Conservation (phyloP, 1,284 basidiomycete species). For the Trametes sp. region DNA sequence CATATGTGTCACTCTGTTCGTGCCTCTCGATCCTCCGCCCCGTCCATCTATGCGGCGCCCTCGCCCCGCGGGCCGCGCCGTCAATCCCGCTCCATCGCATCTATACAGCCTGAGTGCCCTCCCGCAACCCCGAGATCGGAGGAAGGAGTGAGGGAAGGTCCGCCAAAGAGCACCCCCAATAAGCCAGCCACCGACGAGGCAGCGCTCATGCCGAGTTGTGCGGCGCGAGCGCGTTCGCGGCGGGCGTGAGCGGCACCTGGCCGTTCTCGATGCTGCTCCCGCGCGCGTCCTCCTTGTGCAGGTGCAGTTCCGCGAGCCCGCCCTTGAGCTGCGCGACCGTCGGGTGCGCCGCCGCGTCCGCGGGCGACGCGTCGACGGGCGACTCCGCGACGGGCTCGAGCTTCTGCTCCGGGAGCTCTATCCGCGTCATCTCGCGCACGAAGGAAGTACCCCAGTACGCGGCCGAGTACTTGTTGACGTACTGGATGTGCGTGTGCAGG, state of each 20-base stretch:
- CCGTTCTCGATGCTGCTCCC: conserved; percentile 47
- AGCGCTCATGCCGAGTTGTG: conserved; percentile 28
- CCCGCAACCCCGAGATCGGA: no score
- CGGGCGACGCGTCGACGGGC: conserved; percentile 14
- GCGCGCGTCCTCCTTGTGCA: conserved; percentile 42
- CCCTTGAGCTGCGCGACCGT: conserved; percentile 47
- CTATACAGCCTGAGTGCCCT: not conserved
- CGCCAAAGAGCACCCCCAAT: not conserved
- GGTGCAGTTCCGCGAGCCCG: conserved; percentile 48
- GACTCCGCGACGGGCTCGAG: conserved; percentile 27
- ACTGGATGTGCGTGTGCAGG: conserved; percentile 46
- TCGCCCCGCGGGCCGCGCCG: not conserved
- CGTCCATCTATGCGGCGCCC: conserved; percentile 4
- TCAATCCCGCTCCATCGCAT: not conserved
- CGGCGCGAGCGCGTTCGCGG: conserved; percentile 37
- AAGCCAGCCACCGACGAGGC: no score
- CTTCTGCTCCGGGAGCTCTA: conserved; percentile 41
- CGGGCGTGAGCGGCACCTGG: conserved; percentile 41
- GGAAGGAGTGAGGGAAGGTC: not conserved
- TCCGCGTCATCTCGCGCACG: conserved; percentile 82
- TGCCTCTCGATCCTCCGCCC: not conserved
- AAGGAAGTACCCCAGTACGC: conserved; percentile 94
- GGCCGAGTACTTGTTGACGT: conserved; percentile 93
- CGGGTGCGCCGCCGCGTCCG: conserved; percentile 42
- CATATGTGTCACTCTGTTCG: not conserved